These are phyloP conservation scores for Colletotrichum agaves DNA, from an alignment of 2,329 filamentous ascomycete genomes.

Conservation along the genomic window DNA sequence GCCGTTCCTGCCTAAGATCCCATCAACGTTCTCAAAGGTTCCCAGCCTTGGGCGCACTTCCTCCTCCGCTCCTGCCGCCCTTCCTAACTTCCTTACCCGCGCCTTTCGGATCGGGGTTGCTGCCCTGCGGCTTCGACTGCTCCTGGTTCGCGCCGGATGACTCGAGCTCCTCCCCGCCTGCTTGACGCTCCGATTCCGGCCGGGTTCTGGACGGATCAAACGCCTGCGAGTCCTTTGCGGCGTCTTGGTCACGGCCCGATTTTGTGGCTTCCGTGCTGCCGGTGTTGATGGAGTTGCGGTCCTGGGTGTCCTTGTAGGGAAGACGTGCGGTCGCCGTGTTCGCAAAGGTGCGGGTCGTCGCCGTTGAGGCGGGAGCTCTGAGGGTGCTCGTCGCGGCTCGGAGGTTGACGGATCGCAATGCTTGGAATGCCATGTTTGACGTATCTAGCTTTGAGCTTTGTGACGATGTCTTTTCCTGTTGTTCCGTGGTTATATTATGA, in stretches of 20 bases:
- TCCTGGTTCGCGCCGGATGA: constrained; percentile 57
- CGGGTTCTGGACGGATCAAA: constrained; percentile 76
- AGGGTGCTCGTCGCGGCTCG: background rate
- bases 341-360: constrained; percentile 47
- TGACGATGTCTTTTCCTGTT: background rate
- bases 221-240: constrained; percentile 65
- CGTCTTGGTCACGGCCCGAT: constrained; percentile 71
- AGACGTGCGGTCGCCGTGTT: constrained; percentile 41
- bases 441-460: background rate
- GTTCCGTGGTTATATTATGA: background rate
- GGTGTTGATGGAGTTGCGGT: constrained; percentile 73
- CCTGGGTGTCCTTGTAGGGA: constrained; percentile 63
- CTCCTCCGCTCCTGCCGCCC: constrained; percentile 47
- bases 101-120: constrained; percentile 48
- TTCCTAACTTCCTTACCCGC: constrained; percentile 48
- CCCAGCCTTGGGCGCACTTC: constrained; percentile 47
- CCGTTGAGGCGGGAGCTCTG: constrained; percentile 25
- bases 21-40: constrained; percentile 5
- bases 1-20: background rate
- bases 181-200: constrained; percentile 68
- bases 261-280: constrained; percentile 74
- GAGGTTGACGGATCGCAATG: constrained; percentile 21
- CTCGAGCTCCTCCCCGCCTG: constrained; percentile 52
- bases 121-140: constrained; percentile 52
- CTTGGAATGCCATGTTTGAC: constrained; percentile 29